These are phyloP conservation scores for Sporisorium sorghi DNA, from an alignment of 1,284 basidiomycete species.

Conservation along the genomic window DNA sequence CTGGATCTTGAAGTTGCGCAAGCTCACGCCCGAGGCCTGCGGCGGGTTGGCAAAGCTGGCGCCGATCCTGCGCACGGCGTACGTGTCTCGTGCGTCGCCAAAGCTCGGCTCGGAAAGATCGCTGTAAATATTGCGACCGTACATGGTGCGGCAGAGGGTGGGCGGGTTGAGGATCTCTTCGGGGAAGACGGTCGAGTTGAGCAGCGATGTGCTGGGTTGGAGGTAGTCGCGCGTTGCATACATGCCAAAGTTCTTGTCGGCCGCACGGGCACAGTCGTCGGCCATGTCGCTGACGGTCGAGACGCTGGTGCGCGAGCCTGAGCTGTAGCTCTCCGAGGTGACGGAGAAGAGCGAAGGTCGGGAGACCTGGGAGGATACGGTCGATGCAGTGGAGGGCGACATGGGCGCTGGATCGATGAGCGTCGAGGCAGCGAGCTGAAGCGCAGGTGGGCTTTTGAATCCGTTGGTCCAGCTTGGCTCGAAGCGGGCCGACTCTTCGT, in stretches of 20 bases:
- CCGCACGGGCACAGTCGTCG: conserved; percentile 21
- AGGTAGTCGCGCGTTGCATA: conserved; percentile 19
- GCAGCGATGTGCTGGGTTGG: conserved; percentile 55
- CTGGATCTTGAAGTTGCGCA: conserved; percentile 69
- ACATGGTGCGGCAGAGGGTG: conserved; percentile 29
- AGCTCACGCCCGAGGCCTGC: conserved; percentile 58
- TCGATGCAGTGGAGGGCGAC: conserved; percentile 51
- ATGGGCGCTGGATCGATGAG: conserved; percentile 7
- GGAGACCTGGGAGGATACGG: conserved; percentile 43
- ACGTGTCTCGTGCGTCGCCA: conserved; percentile 19
- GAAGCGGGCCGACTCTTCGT: conserved; percentile 33
- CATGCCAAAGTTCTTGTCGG: conserved; percentile 11
- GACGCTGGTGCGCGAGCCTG: conserved; percentile 43
- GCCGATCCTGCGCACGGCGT: conserved; percentile 24
- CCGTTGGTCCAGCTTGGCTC: conserved; percentile 31
- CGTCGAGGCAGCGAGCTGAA: conserved; percentile 6
- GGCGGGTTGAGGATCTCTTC: conserved; percentile 54
- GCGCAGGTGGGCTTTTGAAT: conserved; percentile 6
- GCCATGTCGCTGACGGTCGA: conserved; percentile 39
- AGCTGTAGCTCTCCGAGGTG: conserved; percentile 35
- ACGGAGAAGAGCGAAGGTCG: conserved; percentile 55
- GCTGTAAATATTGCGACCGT: conserved; percentile 30
- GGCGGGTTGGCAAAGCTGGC: conserved; percentile 45
- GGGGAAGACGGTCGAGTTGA: conserved; percentile 61
- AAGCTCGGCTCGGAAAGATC: conserved; percentile 28